phyloP scores from a whole-genome alignment of 2,329 filamentous ascomycete species.

The Venturia nashicola region DNA sequence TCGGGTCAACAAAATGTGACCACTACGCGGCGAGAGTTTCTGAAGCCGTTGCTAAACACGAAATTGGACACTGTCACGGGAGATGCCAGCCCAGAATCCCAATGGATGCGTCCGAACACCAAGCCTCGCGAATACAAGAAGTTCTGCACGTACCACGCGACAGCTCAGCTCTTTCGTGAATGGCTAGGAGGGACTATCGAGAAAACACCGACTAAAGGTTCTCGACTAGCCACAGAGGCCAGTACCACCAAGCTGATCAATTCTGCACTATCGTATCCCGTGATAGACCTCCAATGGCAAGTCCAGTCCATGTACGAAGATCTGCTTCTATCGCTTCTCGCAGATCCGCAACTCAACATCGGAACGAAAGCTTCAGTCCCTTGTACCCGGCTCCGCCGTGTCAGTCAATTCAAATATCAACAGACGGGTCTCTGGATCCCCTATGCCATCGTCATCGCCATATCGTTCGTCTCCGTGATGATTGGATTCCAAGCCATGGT shows the following conservation, averaged over 20 bases:
- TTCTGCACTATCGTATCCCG: conserved; percentile 18
- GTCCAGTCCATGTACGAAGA: conserved; percentile 24
- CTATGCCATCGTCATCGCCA: conserved; percentile 21
- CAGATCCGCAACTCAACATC: conserved; percentile 19
- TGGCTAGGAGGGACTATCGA: conserved; percentile 23
- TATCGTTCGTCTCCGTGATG: conserved; percentile 19
- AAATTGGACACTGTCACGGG: conserved; percentile 12
- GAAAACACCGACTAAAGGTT: neutral
- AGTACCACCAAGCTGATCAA: conserved; percentile 23
- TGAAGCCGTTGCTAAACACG: conserved; percentile 20
- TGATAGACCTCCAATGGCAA: conserved; percentile 17
- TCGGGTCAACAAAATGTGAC: conserved; percentile 17
- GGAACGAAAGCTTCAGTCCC: neutral
- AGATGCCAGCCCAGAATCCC: conserved; percentile 14
- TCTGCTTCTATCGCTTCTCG: conserved; percentile 24
- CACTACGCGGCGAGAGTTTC: conserved; percentile 18
- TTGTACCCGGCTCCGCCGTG: conserved; percentile 15
- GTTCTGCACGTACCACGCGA: conserved; percentile 21
- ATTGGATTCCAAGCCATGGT: conserved; percentile 22
- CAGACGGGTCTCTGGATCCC: conserved; percentile 22
- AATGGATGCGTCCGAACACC: conserved; percentile 17
- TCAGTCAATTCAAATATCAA: conserved; percentile 22
- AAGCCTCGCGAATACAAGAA: conserved; percentile 20
- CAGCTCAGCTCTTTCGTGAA: conserved; percentile 21
- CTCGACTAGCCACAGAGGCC: conserved; percentile 17